Percentiles rank a stretch among this genome's conserved stretches.
Conservation (phyloP, 768 basidiomycete genomes). For the Coprinellus micaceus region DNA sequence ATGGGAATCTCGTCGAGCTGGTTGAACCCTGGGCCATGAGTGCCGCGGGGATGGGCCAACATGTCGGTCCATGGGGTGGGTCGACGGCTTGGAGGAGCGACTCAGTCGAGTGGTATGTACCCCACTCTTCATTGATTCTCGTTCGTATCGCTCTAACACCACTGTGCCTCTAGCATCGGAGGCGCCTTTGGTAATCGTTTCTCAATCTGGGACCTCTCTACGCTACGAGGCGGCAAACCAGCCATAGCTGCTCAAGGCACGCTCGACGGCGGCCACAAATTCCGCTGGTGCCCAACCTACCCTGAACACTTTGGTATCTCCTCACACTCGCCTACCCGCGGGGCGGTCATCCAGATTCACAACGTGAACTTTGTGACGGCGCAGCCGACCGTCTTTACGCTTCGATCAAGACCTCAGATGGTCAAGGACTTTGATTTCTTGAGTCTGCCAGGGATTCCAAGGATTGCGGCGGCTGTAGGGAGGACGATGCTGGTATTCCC, state of each 20-base stretch:
- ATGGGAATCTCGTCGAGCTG: conserved; percentile 66
- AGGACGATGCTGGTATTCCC: conserved; percentile 55
- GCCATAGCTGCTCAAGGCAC: conserved; percentile 58
- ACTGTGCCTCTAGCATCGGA: conserved; percentile 51
- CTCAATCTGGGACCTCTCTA: conserved; percentile 72
- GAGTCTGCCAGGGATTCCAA: conserved; percentile 52
- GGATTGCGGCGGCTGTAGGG: conserved; percentile 67
- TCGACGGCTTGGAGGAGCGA: conserved; percentile 70
- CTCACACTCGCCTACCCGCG: conserved; percentile 51
- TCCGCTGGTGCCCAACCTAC: conserved; percentile 80
- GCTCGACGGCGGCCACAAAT: conserved; percentile 61
- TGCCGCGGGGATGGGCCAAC: conserved; percentile 48
- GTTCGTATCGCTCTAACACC: conserved; percentile 1
- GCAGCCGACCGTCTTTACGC: conserved; percentile 54
- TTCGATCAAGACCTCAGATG: conserved; percentile 60
- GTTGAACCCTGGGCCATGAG: conserved; percentile 64
- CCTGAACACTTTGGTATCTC: conserved; percentile 79
- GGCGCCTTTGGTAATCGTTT: conserved; percentile 71
- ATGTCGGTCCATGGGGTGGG: conserved; percentile 45
- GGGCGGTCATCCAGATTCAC: conserved; percentile 68
- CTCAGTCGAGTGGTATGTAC: conserved; percentile 69
- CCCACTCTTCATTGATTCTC: conserved; percentile 18
- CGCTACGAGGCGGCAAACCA: conserved; percentile 72
- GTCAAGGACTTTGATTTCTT: conserved; percentile 79
- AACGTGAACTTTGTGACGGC: conserved; percentile 62